Evolutionary conservation across 2,329 filamentous ascomycete species (phyloP), one percentile per base, ranked within the genome.

Genomic region (Talaromyces sp.): DNA sequence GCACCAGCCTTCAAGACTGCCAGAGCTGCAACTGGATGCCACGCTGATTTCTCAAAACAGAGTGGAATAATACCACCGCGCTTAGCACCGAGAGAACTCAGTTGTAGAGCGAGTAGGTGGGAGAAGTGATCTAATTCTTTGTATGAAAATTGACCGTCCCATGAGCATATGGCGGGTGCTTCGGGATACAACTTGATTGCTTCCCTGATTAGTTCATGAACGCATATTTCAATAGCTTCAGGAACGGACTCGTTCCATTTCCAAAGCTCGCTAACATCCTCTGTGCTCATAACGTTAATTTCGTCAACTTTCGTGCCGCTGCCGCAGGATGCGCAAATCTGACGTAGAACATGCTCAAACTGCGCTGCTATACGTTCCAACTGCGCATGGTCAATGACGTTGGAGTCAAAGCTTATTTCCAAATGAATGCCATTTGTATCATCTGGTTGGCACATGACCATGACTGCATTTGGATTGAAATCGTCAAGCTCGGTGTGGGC

Each of bases 21-120:
- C 5, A 65, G 29, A 19, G 31, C 58, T 11, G 64, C 58, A 54
- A 70, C 63, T 5, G 61, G 31, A 31, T 51, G 53, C 68, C 66
- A 69, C 11, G 29, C 25, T 7, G 68, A 67, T 62, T 69, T 69
- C 22, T 67, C 66, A 25, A 69, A 69, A 5, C 71, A 47, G 4
- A 67, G 61, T 1, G 65, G 65, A 2, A 67, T 22, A 1, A 60
- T 45, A 10, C 31, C 59, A 8, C 36, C 47, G 15, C 51, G 15
- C 31, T 49, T 25, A 10, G 25, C 51, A 29, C 51, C 59, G 2
- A n/a, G 29, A 17, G 5, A 1, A 11, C 51, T 8, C 4, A 65
- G 43, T 19, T 58, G 27, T 8, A 29, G n/a, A 29, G 64, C 43
- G 1, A 65, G 38, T 11, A 25, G 27, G 34, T 10, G 4, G 0